Conservation (phyloP, 1,139 yeast genomes). For the Scheffersomyces illinoinensis region DNA sequence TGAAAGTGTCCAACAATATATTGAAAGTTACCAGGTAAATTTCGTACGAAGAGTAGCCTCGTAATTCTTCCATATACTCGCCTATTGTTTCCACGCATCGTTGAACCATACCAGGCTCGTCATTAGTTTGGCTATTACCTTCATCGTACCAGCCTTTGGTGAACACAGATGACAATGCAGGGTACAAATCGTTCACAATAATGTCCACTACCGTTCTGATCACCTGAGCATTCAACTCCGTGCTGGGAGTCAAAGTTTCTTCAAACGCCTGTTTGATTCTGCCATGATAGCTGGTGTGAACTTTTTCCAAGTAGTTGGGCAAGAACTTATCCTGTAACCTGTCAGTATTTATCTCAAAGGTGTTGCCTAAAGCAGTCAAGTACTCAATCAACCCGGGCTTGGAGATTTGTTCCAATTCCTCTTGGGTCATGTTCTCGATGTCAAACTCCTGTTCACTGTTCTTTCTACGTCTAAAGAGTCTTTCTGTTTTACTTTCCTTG, state of each 20-base stretch:
- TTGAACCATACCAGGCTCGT: constrained; percentile 47
- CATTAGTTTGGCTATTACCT: constrained; percentile 31
- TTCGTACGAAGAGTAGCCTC: constrained; percentile 48
- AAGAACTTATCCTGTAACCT: constrained; percentile 76
- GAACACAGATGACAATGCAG: constrained; percentile 43
- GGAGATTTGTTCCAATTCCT: constrained; percentile 53
- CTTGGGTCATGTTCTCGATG: constrained; percentile 45
- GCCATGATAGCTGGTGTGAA: constrained; percentile 62
- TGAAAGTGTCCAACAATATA: constrained; percentile 42
- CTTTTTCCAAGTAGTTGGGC: constrained; percentile 62
- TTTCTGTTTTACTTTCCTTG: constrained; percentile 43
- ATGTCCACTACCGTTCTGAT: constrained; percentile 64
- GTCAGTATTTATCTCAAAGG: constrained; percentile 83
- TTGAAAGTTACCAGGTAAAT: constrained; percentile 47
- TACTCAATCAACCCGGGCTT: constrained; percentile 83
- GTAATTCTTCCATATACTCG: constrained; percentile 71
- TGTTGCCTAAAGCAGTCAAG: constrained; percentile 77
- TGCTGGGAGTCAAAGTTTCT: constrained; percentile 71
- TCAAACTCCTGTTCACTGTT: constrained; percentile 25
- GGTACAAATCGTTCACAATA: constrained; percentile 65
- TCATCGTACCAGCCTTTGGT: constrained; percentile 49
- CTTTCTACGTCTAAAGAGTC: constrained; percentile 43
- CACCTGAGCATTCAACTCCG: constrained; percentile 71
- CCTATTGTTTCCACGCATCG: constrained; percentile 70
- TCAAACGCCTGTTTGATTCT: constrained; percentile 60